Base-by-base conservation (phyloP, 495 filamentous ascomycete genomes). In the Annulohypoxylon maeteangense region DNA sequence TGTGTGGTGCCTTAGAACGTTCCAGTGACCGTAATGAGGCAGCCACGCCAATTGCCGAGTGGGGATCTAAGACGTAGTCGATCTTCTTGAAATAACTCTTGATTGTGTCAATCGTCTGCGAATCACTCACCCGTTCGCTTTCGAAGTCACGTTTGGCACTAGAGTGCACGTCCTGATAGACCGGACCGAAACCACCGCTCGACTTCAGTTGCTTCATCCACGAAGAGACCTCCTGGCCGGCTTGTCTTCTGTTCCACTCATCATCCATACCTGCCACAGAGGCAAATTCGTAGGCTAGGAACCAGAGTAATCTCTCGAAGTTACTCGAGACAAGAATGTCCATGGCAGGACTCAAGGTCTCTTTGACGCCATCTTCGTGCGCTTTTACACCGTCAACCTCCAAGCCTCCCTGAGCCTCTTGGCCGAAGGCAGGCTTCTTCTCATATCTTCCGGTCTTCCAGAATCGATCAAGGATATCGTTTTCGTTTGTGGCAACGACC, bases 291-390 rank as follows among this genome's bases (percentile, higher is more conserved):
- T 90, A 89, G 1, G 93, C 89, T 10, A 97, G 84, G 83, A 91
- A 97, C 95, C 95, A 98, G n/a, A 99, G 84, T 0, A 99, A 85
- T 27, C 95, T 87, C 84, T 99, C 95, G 78, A 99, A 98, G 84
- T 99, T 99, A 78, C 90, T 93, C 59, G 89, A 92, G 36, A 98
- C 93, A 11, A 98, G 85, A 59, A 98, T 98, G 78, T 98, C 95
- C 95, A 99, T 99, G 18, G 95, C 95, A 0, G 95, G 95, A 57
- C 87, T 91, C 38, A 93, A 83, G 0, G 95, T 98, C 79, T 95
- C 95, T 79, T 92, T 93, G 58, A 93, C 90, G 50, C 91, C 92
- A 38, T 86, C 86, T 40, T 83, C 83, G 72, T 91, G 87, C 4
- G 90, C 90, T 75, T 92, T 88, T 34, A 80, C 87, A 25, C 89